Evolutionary conservation across 148 eudicot genomes (phyloP), one percentile per base, ranked within the genome.

Genomic region (Bassia scoparia): DNA sequence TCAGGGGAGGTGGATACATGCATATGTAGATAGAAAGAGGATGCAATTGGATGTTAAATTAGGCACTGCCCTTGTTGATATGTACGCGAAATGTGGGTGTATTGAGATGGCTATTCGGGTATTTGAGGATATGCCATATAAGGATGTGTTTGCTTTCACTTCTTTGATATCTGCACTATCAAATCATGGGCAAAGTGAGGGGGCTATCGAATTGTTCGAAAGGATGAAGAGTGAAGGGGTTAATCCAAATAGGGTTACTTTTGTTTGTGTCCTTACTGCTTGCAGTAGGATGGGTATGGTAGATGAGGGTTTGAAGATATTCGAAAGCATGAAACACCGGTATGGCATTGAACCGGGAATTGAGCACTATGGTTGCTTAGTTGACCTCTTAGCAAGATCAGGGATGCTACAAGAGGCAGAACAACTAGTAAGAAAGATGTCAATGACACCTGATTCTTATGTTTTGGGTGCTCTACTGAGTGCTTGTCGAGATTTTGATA

Each of bases 1-100:
- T 59, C 91, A 86, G 56, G 97, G 97, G 67, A 86, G 79, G 83
- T 87, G 91, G 93, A 84, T 91, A 58, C 94, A 91, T 62, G 81
- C 84, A 0, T 86, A 82, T 52, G 79, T 91, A 0, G 80, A 79
- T 48, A 83, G 78, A 53, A 78, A 60, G 23, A 66, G 68, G 44
- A 44, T 91, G 77, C 85, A 81, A 64, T 53, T 87, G 67, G 91
- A 89, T 72, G 68, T 54, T 12, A 77, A 82, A 44, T 59, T 89
- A 78, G 94, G 90, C 7, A 87, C 97, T 0, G 86, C 92, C 3
- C 78, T 87, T n/a, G 77, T 89, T n/a, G 92, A 89, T 69, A 87
- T 91, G 97, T 89, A 89, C 53, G 78, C 90, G 0, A 91, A 91
- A 75, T 86, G 88, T 75, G 97, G 94, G 52, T 80, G 86, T 61